Conservation (phyloP, 805 yeast genomes). For the Vanderwaltozyma polyspora region DNA sequence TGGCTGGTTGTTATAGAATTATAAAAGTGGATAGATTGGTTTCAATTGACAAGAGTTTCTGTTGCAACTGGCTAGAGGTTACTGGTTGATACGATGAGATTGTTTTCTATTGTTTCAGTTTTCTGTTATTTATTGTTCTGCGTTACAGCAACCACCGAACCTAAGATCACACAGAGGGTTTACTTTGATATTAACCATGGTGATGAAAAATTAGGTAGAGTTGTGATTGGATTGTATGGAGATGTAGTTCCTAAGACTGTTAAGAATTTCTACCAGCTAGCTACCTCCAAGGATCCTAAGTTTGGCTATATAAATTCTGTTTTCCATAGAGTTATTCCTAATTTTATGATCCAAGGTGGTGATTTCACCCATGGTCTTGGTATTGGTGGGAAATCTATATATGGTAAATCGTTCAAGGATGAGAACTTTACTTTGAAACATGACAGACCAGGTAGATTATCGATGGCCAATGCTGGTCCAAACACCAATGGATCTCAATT, state of each 20-base stretch:
- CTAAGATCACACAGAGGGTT: conserved; percentile 59
- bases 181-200: conserved; percentile 81
- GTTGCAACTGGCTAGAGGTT: too few species aligned
- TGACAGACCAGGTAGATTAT: conserved; percentile 54
- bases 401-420: conserved; percentile 55
- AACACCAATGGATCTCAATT: conserved; percentile 90
- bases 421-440: conserved; percentile 61
- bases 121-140: background rate
- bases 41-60: too few species aligned
- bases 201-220: conserved; percentile 63
- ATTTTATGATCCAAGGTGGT: conserved; percentile 75
- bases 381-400: conserved; percentile 65
- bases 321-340: conserved; percentile 64
- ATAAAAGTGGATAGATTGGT: too few species aligned
- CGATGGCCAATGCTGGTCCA: conserved; percentile 74
- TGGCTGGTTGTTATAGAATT: too few species aligned
- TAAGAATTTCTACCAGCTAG: conserved; percentile 74
- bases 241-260: conserved; percentile 78
- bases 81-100: conserved; percentile 1
- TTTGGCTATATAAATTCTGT: conserved; percentile 51
- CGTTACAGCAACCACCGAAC: conserved; percentile 10
- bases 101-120: background rate
- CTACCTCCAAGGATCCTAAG: conserved; percentile 61
- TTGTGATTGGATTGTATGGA: conserved; percentile 82
- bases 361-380: conserved; percentile 64